Evolutionary conservation across 192 early-diverging fungal species (phyloP).

Genomic region (Ambispora gerdemannii): DNA sequence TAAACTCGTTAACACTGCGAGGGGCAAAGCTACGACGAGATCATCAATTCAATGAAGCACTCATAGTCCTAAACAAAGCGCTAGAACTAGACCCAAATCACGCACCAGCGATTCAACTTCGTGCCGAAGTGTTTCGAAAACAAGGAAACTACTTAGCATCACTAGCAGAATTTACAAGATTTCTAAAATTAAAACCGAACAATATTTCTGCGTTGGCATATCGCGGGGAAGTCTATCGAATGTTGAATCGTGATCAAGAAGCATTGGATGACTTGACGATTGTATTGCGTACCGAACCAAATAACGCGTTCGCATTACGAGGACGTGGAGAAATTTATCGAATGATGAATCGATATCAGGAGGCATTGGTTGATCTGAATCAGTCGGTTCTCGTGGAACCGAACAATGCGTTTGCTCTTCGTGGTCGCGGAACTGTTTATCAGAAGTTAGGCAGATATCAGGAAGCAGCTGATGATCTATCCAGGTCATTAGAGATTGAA

Average conservation of each 20-base stretch:
- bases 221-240: constrained; percentile 1
- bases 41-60: not conserved
- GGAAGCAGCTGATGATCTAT: not conserved
- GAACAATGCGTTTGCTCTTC: constrained; percentile 9
- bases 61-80: not conserved
- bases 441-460: not conserved
- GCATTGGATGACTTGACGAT: not conserved
- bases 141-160: not conserved
- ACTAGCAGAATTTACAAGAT: constrained; percentile 3
- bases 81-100: not conserved
- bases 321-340: constrained; percentile 19
- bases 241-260: not conserved
- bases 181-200: not conserved
- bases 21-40: not conserved
- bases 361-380: constrained; percentile 5
- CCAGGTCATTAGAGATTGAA: constrained; percentile 13
- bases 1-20: not conserved
- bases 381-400: not conserved
- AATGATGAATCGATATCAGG: constrained; percentile 10
- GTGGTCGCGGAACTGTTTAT: constrained; percentile 9
- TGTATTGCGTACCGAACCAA: not conserved
- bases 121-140: constrained; percentile 6
- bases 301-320: constrained; percentile 6
- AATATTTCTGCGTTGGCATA: not conserved
- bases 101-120: not conserved